These are phyloP conservation scores for Hyaloscypha variabilis DNA, from an alignment of 495 filamentous ascomycete species.

Conservation along the genomic window DNA sequence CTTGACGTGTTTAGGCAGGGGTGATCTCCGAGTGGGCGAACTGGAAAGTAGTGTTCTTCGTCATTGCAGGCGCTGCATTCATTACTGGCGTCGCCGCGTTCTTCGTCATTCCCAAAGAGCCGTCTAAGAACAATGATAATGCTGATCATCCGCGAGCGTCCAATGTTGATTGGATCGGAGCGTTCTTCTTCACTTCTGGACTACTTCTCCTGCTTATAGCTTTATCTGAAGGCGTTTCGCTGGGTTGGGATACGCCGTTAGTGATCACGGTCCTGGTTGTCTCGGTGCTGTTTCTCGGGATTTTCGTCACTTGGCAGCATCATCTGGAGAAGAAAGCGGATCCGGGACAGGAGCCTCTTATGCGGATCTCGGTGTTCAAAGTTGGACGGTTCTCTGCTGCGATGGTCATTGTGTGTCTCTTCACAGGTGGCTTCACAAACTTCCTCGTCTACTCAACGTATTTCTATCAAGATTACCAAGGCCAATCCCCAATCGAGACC, in stretches of 20 bases:
- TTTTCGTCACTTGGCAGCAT: conserved; percentile 68
- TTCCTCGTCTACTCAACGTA: conserved; percentile 63
- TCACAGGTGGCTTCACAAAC: conserved; percentile 63
- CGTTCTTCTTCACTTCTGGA: conserved; percentile 62
- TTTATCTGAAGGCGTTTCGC: conserved; percentile 63
- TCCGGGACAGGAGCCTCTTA: conserved; percentile 49
- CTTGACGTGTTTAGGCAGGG: conserved; percentile 34
- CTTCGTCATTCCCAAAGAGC: conserved; percentile 66
- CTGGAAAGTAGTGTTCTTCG: conserved; percentile 70
- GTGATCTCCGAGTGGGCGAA: conserved; percentile 55
- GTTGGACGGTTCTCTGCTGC: conserved; percentile 56
- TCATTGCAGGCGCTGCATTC: conserved; percentile 63
- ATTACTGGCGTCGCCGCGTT: conserved; percentile 59
- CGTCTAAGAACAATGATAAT: conserved; percentile 34
- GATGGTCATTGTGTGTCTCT: conserved; percentile 61
- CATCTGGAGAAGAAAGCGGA: conserved; percentile 46
- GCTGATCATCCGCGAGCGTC: conserved; percentile 32
- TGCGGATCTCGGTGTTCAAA: conserved; percentile 60
- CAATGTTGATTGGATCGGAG: conserved; percentile 67
- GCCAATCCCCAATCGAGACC: conserved; percentile 53
- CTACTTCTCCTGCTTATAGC: conserved; percentile 64
- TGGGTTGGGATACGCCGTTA: conserved; percentile 71
- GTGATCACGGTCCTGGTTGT: conserved; percentile 65
- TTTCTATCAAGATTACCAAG: conserved; percentile 64
- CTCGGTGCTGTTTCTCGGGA: conserved; percentile 56